phyloP scores from a whole-genome alignment of 192 early-diverging fungal species.

The Coemansia sp. region DNA sequence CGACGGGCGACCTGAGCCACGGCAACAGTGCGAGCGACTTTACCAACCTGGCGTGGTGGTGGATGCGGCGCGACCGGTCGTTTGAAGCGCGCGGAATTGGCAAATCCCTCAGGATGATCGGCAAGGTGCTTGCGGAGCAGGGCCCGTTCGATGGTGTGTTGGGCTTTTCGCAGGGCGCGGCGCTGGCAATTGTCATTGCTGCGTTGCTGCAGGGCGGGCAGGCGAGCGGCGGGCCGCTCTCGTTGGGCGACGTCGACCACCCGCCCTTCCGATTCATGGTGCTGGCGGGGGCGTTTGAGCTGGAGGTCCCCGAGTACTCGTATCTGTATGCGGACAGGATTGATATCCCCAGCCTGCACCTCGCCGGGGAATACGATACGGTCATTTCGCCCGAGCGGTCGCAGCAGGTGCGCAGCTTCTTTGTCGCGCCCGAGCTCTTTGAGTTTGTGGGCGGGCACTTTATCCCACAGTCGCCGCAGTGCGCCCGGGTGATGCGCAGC shows the following conservation, averaged over 20 bases:
- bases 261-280: conserved; percentile 36
- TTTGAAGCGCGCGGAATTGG: conserved; percentile 31
- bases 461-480: conserved; percentile 36
- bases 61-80: conserved; percentile 24
- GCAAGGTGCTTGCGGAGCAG: conserved; percentile 28
- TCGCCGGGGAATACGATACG: conserved; percentile 34
- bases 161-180: conserved; percentile 46
- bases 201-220: conserved; percentile 19
- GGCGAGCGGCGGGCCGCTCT: conserved; percentile 1
- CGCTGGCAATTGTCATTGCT: conserved; percentile 15
- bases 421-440: conserved; percentile 21
- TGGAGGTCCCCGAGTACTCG: conserved; percentile 21
- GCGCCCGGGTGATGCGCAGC: conserved; percentile 13
- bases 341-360: conserved; percentile 23
- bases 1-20: conserved; percentile 8
- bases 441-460: conserved; percentile 47
- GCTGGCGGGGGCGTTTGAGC: conserved; percentile 25
- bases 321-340: conserved; percentile 11
- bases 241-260: conserved; percentile 20
- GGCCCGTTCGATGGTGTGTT: conserved; percentile 45
- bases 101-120: conserved; percentile 11
- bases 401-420: conserved; percentile 4
- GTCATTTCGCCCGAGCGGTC: conserved; percentile 23
- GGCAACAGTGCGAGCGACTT: conserved; percentile 13
- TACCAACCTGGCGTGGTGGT: conserved; percentile 44